phyloP scores from a whole-genome alignment of 768 basidiomycete species.

The Naganishia kalamii region DNA sequence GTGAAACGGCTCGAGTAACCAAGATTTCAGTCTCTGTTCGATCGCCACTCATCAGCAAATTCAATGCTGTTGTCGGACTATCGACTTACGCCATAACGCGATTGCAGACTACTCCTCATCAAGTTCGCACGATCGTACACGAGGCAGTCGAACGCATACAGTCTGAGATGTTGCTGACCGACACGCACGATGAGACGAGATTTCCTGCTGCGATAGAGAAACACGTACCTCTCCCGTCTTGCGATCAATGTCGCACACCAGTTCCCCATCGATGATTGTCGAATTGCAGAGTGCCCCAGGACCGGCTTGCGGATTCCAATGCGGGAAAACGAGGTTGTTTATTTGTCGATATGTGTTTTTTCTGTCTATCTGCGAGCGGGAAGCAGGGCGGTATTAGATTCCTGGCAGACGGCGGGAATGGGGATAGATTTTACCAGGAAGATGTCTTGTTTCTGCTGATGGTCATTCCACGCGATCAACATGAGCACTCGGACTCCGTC shows the following conservation, averaged over 20 bases:
- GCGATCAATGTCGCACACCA: slow-evolving; percentile 83
- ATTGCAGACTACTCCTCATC: slow-evolving; percentile 73
- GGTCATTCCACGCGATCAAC: slow-evolving; percentile 61
- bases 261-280: slow-evolving; percentile 85
- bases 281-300: slow-evolving; percentile 58
- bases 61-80: background rate
- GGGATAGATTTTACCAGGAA: slow-evolving; percentile 59
- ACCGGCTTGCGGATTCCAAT: slow-evolving; percentile 62
- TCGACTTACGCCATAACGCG: slow-evolving; percentile 75
- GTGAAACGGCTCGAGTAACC: slow-evolving; percentile 74
- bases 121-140: slow-evolving; percentile 79
- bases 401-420: background rate
- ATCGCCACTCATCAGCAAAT: background rate
- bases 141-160: slow-evolving; percentile 86
- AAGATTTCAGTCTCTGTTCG: slow-evolving; percentile 65
- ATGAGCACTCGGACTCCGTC: slow-evolving; percentile 89
- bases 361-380: slow-evolving; percentile 84
- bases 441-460: slow-evolving; percentile 52
- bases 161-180: slow-evolving; percentile 73
- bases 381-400: background rate
- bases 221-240: slow-evolving; percentile 59
- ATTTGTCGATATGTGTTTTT: slow-evolving; percentile 77
- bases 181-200: background rate
- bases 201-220: slow-evolving; percentile 11
- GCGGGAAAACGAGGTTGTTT: slow-evolving; percentile 77